Evolutionary conservation across 2,329 filamentous ascomycete genomes (phyloP).

Genomic region (Epichloe sp.): DNA sequence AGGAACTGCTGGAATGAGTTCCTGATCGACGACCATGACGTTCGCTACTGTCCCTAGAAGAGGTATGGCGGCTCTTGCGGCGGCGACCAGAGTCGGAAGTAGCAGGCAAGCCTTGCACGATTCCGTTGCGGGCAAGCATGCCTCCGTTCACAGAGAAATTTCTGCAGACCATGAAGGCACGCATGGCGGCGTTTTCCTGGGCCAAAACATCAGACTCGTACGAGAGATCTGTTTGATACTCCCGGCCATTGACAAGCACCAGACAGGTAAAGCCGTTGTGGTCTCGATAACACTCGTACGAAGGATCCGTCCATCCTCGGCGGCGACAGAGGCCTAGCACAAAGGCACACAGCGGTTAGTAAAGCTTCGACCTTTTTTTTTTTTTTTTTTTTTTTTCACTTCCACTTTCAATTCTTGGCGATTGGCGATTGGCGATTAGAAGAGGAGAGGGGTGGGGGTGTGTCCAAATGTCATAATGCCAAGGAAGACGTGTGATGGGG

Average conservation of each 20-base stretch:
- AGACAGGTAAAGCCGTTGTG: constrained; percentile 72
- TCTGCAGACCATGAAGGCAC: constrained; percentile 92
- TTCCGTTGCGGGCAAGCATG: constrained; percentile 62
- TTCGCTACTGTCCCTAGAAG: constrained; percentile 31
- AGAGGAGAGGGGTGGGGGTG: not conserved
- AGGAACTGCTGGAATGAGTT: constrained; percentile 49
- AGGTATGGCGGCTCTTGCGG: constrained; percentile 39
- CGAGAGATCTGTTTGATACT: constrained; percentile 82
- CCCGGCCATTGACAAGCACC: constrained; percentile 88
- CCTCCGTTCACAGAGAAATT: constrained; percentile 96
- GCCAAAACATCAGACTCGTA: constrained; percentile 75
- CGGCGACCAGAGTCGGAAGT: constrained; percentile 33
- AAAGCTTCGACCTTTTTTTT: not conserved
- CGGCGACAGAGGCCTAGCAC: constrained; percentile 79
- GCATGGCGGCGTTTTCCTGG: constrained; percentile 87
- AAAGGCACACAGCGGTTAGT: not conserved
- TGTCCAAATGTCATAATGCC: not conserved
- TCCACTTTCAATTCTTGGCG: not conserved
- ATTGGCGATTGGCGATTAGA: not conserved
- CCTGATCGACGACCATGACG: constrained; percentile 37
- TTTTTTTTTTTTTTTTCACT: too few relatives aligned
- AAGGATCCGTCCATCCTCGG: constrained; percentile 83
- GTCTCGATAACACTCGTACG: constrained; percentile 71
- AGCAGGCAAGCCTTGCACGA: constrained; percentile 52
- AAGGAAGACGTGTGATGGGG: not conserved